These are phyloP conservation scores for Penicillium samsonianum DNA, from an alignment of 495 filamentous ascomycete genomes.

Conservation along the genomic window DNA sequence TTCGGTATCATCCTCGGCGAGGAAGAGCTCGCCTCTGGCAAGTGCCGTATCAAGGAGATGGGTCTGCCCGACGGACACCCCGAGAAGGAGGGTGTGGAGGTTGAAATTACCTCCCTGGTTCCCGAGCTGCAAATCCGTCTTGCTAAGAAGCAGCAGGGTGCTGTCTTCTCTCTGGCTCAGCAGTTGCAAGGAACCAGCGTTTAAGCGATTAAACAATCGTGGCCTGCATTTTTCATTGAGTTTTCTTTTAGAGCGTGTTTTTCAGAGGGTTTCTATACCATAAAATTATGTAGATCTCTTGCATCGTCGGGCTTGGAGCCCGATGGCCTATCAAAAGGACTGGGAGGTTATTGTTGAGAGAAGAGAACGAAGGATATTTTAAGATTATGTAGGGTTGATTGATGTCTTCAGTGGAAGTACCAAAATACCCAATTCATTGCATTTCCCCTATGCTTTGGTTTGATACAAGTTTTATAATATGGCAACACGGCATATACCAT, in stretches of 20 bases:
- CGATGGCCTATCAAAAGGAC: conserved; percentile 10
- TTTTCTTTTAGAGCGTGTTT: conserved; percentile 19
- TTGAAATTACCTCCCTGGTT: conserved; percentile 61
- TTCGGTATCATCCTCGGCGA: conserved; percentile 79
- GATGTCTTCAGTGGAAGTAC: conserved; percentile 4
- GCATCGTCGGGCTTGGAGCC: conserved; percentile 6
- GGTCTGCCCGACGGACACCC: conserved; percentile 75
- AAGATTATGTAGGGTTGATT: neutral
- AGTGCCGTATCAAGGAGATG: conserved; percentile 84
- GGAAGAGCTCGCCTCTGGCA: conserved; percentile 71
- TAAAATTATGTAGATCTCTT: conserved; percentile 18
- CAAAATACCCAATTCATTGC: conserved; percentile 24
- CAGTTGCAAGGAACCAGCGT: conserved; percentile 29
- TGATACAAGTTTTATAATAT: conserved; percentile 4
- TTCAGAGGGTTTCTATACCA: conserved; percentile 8
- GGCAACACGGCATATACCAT: neutral
- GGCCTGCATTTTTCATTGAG: conserved; percentile 56
- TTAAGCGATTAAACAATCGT: conserved; percentile 16
- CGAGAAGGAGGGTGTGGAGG: conserved; percentile 80
- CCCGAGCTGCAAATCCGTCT: conserved; percentile 56
- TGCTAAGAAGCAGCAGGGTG: conserved; percentile 25
- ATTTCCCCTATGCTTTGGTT: conserved; percentile 1
- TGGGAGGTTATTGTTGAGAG: neutral
- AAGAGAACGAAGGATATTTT: neutral
- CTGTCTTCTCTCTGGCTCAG: conserved; percentile 24